Conservation (phyloP, 139 green algal species). For the Picochlorum sp. region DNA sequence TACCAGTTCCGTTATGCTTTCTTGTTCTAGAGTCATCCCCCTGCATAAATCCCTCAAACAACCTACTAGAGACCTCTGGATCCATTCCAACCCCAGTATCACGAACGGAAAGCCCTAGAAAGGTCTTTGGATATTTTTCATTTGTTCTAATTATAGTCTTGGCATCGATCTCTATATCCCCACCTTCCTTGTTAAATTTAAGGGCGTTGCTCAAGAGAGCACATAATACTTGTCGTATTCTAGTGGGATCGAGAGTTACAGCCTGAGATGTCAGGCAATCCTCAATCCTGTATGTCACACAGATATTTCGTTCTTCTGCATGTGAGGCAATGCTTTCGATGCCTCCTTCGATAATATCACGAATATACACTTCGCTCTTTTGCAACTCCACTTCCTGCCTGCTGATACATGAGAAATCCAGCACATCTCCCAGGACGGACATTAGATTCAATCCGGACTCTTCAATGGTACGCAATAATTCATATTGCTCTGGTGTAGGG, state of each 20-base stretch:
- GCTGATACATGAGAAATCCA: constrained; percentile 32
- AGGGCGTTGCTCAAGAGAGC: constrained; percentile 62
- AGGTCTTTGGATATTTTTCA: neutral
- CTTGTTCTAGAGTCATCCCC: constrained; percentile 23
- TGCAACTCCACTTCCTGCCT: constrained; percentile 20
- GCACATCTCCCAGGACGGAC: constrained; percentile 43
- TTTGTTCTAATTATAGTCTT: neutral
- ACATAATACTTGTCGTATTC: constrained; percentile 46
- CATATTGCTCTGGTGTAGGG: constrained; percentile 42
- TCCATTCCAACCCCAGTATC: constrained; percentile 63
- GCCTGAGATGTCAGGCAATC: neutral
- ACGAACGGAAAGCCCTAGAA: constrained; percentile 38
- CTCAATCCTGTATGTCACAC: constrained; percentile 22
- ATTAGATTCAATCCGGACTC: constrained; percentile 38
- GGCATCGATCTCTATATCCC: constrained; percentile 33
- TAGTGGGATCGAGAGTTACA: constrained; percentile 14
- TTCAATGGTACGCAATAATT: constrained; percentile 32
- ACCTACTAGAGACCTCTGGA: neutral
- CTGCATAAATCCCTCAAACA: constrained; percentile 35
- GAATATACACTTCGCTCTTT: constrained; percentile 5
- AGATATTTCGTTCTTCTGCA: constrained; percentile 17
- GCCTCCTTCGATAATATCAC: constrained; percentile 13
- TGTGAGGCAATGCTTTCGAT: constrained; percentile 22
- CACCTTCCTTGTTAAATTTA: constrained; percentile 55
- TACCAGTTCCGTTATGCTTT: constrained; percentile 42